Evolutionary conservation across 495 filamentous ascomycete species (phyloP).

Genomic region (Hyaloscypha bicolor): DNA sequence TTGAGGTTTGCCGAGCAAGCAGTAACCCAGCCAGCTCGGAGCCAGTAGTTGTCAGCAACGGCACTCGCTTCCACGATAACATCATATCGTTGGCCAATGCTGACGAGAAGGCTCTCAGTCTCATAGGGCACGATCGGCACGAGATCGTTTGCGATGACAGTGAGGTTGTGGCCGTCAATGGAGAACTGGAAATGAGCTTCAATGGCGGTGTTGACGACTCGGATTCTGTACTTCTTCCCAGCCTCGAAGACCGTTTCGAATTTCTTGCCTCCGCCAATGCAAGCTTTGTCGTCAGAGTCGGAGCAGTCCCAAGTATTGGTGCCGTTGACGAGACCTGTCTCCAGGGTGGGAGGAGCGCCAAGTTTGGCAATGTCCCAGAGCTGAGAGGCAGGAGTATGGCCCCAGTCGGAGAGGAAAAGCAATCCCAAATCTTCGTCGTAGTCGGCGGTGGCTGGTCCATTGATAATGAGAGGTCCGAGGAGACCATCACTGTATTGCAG

Average conservation of each 20-base stretch:
- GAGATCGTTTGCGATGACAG: slow-evolving; percentile 52
- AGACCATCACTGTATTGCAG: slow-evolving; percentile 56
- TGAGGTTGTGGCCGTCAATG: slow-evolving; percentile 53
- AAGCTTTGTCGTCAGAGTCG: slow-evolving; percentile 40
- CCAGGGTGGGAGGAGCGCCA: slow-evolving; percentile 26
- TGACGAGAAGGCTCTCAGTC: slow-evolving; percentile 52
- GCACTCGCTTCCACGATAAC: slow-evolving; percentile 66
- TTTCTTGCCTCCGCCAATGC: slow-evolving; percentile 43
- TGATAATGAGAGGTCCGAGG: slow-evolving; percentile 49
- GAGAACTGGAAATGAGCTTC: slow-evolving; percentile 52
- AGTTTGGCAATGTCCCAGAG: slow-evolving; percentile 38
- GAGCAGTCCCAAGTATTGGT: slow-evolving; percentile 48
- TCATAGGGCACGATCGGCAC: slow-evolving; percentile 52
- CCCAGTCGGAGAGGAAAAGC: slow-evolving; percentile 52
- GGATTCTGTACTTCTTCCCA: slow-evolving; percentile 45
- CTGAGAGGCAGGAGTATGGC: slow-evolving; percentile 44
- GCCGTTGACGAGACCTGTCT: slow-evolving; percentile 36
- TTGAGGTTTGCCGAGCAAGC: slow-evolving; percentile 48
- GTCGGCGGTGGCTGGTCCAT: slow-evolving; percentile 40
- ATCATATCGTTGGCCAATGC: slow-evolving; percentile 72
- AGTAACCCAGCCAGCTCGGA: slow-evolving; percentile 30
- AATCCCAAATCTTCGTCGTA: slow-evolving; percentile 52
- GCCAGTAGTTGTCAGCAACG: slow-evolving; percentile 60
- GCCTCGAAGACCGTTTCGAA: slow-evolving; percentile 46
- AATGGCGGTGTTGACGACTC: slow-evolving; percentile 58